Conservation (phyloP, 164 flowering plant genomes). For the Piper longum region DNA sequence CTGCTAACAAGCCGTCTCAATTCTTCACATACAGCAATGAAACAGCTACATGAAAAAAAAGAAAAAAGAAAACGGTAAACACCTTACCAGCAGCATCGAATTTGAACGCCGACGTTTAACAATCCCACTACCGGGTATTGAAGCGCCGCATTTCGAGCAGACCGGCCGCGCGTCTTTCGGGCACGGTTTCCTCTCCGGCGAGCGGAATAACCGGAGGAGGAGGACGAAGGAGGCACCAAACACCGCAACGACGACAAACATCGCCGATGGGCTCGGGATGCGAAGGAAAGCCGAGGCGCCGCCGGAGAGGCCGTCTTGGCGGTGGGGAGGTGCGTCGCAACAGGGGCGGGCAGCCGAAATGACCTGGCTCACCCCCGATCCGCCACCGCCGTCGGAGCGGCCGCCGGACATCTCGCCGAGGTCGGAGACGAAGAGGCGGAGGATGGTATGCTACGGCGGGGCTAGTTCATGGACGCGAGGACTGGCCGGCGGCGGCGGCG, state of each 20-base stretch:
- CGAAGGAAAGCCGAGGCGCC: neutral
- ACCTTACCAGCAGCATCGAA: conserved; percentile 19
- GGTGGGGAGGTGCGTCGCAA: too few species aligned
- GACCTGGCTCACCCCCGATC: too few species aligned
- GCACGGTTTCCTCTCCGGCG: conserved; percentile 9
- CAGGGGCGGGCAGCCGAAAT: too few species aligned
- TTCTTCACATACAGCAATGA: neutral
- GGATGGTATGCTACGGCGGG: conserved; percentile 1
- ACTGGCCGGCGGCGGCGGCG: conserved; percentile 14
- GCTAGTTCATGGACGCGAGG: conserved; percentile 7
- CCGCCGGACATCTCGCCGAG: too few species aligned
- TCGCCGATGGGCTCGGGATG: neutral
- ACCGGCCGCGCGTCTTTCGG: conserved; percentile 14
- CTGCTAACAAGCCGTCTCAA: too few species aligned
- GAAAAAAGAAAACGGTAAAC: neutral
- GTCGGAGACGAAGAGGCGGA: too few species aligned
- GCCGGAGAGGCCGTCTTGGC: neutral
- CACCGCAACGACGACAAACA: neutral
- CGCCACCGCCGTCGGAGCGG: too few species aligned
- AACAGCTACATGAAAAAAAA: neutral
- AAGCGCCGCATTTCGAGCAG: conserved; percentile 9
- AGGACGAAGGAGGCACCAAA: neutral
- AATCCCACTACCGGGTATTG: conserved; percentile 5
- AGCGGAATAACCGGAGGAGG: conserved; percentile 1
- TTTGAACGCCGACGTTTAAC: conserved; percentile 10